Conservation (phyloP, 495 filamentous ascomycete genomes). For the Tetracladium setigerum region DNA sequence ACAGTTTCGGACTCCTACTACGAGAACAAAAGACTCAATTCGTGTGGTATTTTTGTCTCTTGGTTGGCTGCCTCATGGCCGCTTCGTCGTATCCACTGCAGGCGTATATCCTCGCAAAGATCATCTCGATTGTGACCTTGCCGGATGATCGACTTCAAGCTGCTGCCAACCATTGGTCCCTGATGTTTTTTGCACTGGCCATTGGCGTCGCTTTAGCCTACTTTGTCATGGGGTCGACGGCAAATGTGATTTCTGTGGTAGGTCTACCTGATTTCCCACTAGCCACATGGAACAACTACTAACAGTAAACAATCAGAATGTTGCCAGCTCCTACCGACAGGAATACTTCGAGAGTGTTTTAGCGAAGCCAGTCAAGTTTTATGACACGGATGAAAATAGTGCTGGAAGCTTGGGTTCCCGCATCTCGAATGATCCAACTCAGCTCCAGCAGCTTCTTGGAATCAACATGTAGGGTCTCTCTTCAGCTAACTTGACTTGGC, state of each 20-base stretch:
- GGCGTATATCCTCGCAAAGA: slow-evolving; percentile 40
- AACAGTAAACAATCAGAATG: neutral
- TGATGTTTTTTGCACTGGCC: slow-evolving; percentile 58
- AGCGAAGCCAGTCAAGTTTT: slow-evolving; percentile 52
- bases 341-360: slow-evolving; percentile 53
- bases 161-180: slow-evolving; percentile 50
- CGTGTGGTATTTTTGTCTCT: slow-evolving; percentile 19
- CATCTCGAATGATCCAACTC: slow-evolving; percentile 49
- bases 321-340: slow-evolving; percentile 35
- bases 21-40: slow-evolving; percentile 10
- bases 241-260: slow-evolving; percentile 44
- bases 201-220: slow-evolving; percentile 43
- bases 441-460: slow-evolving; percentile 56
- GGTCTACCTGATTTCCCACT: slow-evolving; percentile 2
- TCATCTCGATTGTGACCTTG: slow-evolving; percentile 38
- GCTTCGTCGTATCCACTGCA: slow-evolving; percentile 37
- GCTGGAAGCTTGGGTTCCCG: slow-evolving; percentile 53
- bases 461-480: slow-evolving; percentile 31
- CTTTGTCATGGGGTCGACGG: slow-evolving; percentile 42
- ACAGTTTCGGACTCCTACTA: slow-evolving; percentile 16
- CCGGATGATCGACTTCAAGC: slow-evolving; percentile 27
- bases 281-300: neutral
- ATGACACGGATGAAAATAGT: slow-evolving; percentile 54
- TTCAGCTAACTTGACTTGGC: neutral
- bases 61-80: slow-evolving; percentile 12